A percentile compares a stretch with the other conserved stretches of the same genome.
Conservation (phyloP, 2,329 filamentous ascomycete species). For the Fusarium pilosicola region DNA sequence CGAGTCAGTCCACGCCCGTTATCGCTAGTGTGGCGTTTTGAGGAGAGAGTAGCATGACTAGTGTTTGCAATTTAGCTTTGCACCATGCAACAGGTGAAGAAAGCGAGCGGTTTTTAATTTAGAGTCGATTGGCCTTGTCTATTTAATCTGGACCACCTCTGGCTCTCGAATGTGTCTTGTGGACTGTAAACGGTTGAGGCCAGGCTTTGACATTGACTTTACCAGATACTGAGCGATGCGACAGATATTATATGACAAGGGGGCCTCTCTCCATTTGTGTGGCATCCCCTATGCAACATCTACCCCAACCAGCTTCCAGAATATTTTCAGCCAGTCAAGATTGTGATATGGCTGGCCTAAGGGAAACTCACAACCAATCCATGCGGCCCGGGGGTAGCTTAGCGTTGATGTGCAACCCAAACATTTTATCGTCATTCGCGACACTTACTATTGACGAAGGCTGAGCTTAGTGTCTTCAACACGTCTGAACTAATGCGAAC, state of each 20-base stretch:
- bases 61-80: background rate
- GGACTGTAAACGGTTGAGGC: too few species aligned
- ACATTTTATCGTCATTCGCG: background rate
- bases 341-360: background rate
- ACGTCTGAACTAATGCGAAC: background rate
- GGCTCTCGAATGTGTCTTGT: background rate
- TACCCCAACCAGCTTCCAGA: background rate
- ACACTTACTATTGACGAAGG: background rate
- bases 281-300: background rate
- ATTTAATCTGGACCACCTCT: background rate
- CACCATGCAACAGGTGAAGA: background rate
- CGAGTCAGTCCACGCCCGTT: conserved; percentile 2
- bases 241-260: accelerated
- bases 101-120: background rate
- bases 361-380: too few species aligned
- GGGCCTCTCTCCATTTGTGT: background rate
- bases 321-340: too few species aligned
- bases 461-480: background rate
- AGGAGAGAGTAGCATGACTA: background rate
- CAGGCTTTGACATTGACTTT: background rate
- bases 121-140: too few species aligned
- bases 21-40: background rate
- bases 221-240: too few species aligned
- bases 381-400: background rate
- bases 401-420: background rate